These are phyloP conservation scores for Coniochaeta ligniaria DNA, from an alignment of 2,329 filamentous ascomycete genomes.

Conservation along the genomic window DNA sequence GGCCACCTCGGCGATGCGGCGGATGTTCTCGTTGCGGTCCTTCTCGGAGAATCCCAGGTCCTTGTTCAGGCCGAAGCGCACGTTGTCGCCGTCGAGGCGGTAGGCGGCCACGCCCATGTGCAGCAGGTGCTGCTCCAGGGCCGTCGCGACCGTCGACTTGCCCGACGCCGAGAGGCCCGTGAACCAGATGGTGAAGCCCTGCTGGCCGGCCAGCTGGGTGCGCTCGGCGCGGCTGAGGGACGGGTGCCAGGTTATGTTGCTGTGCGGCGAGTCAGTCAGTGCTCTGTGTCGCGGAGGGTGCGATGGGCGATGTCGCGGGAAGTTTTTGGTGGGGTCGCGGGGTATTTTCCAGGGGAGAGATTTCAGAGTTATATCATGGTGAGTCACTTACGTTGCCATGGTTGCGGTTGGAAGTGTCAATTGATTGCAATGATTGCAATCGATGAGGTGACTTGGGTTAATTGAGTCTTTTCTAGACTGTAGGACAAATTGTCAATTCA, in stretches of 20 bases:
- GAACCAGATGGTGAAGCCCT: conserved; percentile 94
- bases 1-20: conserved; percentile 91
- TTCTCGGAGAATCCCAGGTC: conserved; percentile 90
- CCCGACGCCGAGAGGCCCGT: conserved; percentile 93
- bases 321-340: not conserved
- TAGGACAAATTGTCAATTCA: not conserved
- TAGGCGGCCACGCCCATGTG: conserved; percentile 79
- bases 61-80: conserved; percentile 96
- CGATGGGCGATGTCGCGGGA: too few relatives aligned
- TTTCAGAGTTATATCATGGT: too few relatives aligned
- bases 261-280: too few relatives aligned
- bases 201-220: conserved; percentile 68
- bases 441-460: not conserved
- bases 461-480: not conserved
- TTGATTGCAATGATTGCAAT: not conserved
- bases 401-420: not conserved
- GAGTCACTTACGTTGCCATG: conserved; percentile 1
- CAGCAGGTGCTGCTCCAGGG: conserved; percentile 93
- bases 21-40: conserved; percentile 96
- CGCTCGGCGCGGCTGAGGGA: conserved; percentile 75
- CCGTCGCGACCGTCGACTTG: conserved; percentile 94
- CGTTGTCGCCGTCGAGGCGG: conserved; percentile 95
- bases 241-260: conserved; percentile 87
- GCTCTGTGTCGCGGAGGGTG: too few relatives aligned
- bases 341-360: not conserved